Percentiles rank a stretch among this genome's conserved stretches.
These are phyloP conservation scores for Chlorella sp. DNA, from an alignment of 139 green algal genomes.

Conservation along the genomic window DNA sequence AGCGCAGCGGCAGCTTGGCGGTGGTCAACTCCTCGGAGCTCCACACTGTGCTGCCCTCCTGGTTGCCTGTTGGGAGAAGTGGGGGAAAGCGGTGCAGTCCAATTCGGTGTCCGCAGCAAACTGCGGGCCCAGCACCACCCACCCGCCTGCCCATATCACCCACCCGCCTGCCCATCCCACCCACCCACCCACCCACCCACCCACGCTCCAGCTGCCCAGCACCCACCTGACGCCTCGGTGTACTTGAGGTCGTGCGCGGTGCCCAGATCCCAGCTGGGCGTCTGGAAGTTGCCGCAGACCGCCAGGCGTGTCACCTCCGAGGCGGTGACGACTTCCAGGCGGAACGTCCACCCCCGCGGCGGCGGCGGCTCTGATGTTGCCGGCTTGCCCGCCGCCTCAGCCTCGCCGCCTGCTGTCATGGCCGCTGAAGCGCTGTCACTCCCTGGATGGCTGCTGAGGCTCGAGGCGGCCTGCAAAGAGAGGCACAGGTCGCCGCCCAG, in stretches of 20 bases:
- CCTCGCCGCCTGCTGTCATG: neutral
- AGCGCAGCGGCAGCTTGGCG: slow-evolving; percentile 43
- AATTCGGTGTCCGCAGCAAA: too few relatives aligned
- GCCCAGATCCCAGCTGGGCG: neutral
- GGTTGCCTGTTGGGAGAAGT: neutral
- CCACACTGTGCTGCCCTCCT: slow-evolving; percentile 25
- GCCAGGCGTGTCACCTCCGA: slow-evolving; percentile 5
- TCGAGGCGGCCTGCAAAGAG: neutral
- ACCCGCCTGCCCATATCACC: too few relatives aligned
- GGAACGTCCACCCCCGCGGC: neutral
- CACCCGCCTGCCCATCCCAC: too few relatives aligned
- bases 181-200: too few relatives aligned
- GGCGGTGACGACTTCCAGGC: neutral
- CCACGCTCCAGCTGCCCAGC: too few relatives aligned
- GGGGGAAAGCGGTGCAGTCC: too few relatives aligned
- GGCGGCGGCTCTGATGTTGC: too few relatives aligned
- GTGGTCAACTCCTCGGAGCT: neutral
- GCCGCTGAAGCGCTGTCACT: neutral
- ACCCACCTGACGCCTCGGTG: neutral
- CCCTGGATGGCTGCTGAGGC: neutral
- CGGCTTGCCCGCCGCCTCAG: neutral
- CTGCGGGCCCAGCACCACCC: too few relatives aligned
- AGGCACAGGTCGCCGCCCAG: too few relatives aligned
- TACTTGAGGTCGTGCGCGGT: slow-evolving; percentile 2
- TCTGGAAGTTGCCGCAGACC: slow-evolving; percentile 22